Evolutionary conservation across 2,329 filamentous ascomycete genomes (phyloP).

Genomic region (Trichoderma sp.): DNA sequence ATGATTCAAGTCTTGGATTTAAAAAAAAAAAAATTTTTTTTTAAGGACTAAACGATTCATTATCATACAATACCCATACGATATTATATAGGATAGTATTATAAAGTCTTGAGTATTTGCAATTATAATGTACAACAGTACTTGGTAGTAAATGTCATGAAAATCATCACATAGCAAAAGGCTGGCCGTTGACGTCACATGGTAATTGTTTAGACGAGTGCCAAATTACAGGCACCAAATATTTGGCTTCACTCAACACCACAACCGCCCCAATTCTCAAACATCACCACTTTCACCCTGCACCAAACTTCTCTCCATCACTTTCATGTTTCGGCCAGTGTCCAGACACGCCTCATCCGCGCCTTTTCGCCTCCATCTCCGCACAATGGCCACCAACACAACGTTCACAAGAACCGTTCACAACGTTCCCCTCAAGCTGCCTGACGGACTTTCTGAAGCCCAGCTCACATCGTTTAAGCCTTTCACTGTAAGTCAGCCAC

Average conservation of each 20-base stretch:
- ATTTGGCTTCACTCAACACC: neutral
- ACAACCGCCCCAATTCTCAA: neutral
- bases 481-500: slow-evolving; percentile 40
- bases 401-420: slow-evolving; percentile 15
- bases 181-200: neutral
- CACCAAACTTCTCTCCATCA: neutral
- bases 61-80: neutral
- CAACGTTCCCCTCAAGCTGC: slow-evolving; percentile 39
- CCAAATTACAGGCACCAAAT: neutral
- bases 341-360: neutral
- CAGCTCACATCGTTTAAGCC: slow-evolving; percentile 45
- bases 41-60: neutral
- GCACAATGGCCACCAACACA: slow-evolving; percentile 14
- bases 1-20: neutral
- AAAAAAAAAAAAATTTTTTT: neutral
- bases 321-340: neutral
- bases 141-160: neutral
- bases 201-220: neutral
- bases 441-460: slow-evolving; percentile 39
- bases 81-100: no score
- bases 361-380: neutral
- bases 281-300: neutral
- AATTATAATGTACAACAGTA: neutral
- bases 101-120: neutral
- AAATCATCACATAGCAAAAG: neutral